Conservation (phyloP, 352 stramenopile genomes). For the Globisporangium rhizosaccharum region DNA sequence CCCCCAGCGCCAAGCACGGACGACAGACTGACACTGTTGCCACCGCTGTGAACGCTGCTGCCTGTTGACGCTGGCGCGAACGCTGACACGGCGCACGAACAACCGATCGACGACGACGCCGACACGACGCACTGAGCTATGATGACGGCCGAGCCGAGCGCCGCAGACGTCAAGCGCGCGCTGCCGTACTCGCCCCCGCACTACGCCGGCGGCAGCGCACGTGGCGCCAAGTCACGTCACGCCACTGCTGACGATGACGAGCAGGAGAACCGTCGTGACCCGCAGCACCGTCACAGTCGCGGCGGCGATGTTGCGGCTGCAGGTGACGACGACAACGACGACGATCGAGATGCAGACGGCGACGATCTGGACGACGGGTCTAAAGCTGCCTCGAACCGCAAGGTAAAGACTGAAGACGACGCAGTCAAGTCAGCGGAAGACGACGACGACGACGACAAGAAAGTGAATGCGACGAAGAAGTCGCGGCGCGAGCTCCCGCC, state of each 20-base stretch:
- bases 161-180: conserved; percentile 38
- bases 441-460: conserved; percentile 33
- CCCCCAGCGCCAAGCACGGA: no score
- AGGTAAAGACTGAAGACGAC: not conserved
- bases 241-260: conserved; percentile 1
- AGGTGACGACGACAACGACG: conserved; percentile 10
- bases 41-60: no score
- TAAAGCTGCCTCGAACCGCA: not conserved
- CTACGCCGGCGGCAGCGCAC: conserved; percentile 18
- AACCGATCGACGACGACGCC: not conserved
- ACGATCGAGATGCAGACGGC: conserved; percentile 4
- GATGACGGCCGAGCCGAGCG: conserved; percentile 58
- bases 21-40: no score
- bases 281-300: conserved; percentile 1
- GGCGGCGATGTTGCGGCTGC: not conserved
- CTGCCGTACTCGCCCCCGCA: conserved; percentile 16
- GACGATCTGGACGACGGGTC: conserved; percentile 1
- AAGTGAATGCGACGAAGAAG: conserved; percentile 52
- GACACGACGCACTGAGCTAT: conserved; percentile 15
- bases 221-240: conserved; percentile 1
- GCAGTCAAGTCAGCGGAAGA: conserved; percentile 13
- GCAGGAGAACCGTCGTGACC: conserved; percentile 13
- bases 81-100: no score
- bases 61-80: no score
- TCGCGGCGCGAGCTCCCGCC: conserved; percentile 74